phyloP scores from a whole-genome alignment of 2,329 filamentous ascomycete species.

The Orbilia blumenaviensis region DNA sequence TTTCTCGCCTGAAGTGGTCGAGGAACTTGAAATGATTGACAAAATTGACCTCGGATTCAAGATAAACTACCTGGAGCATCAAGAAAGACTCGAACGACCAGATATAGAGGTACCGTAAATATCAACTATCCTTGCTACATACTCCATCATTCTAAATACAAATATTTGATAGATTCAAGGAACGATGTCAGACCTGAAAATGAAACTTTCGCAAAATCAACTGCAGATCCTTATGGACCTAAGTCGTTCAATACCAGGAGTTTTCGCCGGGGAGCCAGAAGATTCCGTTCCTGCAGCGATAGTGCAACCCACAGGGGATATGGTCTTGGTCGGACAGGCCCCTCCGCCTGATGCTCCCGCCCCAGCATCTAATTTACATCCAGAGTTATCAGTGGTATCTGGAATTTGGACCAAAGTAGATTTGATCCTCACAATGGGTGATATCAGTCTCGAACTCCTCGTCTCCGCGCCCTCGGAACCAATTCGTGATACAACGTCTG shows the following conservation, averaged over 20 bases:
- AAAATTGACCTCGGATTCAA: conserved; percentile 94
- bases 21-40: conserved; percentile 95
- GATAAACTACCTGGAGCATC: conserved; percentile 90
- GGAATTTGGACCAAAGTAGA: conserved; percentile 93
- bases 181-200: conserved; percentile 89
- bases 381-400: conserved; percentile 74
- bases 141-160: too few relatives aligned
- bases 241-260: conserved; percentile 84
- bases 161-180: conserved; percentile 74
- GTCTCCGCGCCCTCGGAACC: conserved; percentile 78
- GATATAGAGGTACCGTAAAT: conserved; percentile 72
- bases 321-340: conserved; percentile 57
- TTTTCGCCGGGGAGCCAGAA: conserved; percentile 79
- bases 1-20: conserved; percentile 73
- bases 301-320: conserved; percentile 60
- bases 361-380: conserved; percentile 66
- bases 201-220: conserved; percentile 88
- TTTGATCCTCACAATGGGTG: conserved; percentile 86
- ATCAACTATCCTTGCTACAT: background rate
- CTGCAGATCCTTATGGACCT: conserved; percentile 88
- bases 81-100: conserved; percentile 77
- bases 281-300: conserved; percentile 79
- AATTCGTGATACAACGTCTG: conserved; percentile 77
- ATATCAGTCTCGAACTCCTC: conserved; percentile 86
- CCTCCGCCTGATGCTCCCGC: conserved; percentile 57